Conservation (phyloP, 2,329 filamentous ascomycete genomes). For the Orbilia javanica region DNA sequence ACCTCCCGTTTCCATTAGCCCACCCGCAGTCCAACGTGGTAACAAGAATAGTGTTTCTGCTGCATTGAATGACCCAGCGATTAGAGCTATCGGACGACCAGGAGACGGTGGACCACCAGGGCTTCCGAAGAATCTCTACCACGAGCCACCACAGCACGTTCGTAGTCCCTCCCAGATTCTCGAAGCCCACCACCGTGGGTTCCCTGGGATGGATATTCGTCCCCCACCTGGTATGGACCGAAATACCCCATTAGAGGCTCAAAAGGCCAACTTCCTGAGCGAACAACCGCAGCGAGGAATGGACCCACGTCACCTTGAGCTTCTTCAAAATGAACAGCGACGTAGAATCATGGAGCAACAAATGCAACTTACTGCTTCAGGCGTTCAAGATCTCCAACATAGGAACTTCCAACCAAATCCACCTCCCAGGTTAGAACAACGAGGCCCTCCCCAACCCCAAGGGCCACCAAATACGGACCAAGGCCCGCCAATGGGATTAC, state of each 20-base stretch:
- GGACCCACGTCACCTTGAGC: conserved; percentile 51
- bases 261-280: conserved; percentile 24
- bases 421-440: conserved; percentile 53
- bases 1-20: conserved; percentile 48
- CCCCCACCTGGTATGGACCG: conserved; percentile 54
- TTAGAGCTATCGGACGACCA: conserved; percentile 42
- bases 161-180: conserved; percentile 53
- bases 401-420: conserved; percentile 50
- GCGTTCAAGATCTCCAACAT: conserved; percentile 37
- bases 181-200: conserved; percentile 49
- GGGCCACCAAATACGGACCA: conserved; percentile 44
- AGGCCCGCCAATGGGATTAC: conserved; percentile 54
- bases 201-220: conserved; percentile 53
- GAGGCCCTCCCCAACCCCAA: conserved; percentile 46
- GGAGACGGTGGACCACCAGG: conserved; percentile 46
- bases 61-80: conserved; percentile 43
- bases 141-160: conserved; percentile 52
- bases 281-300: conserved; percentile 47
- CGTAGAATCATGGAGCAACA: conserved; percentile 43
- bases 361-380: conserved; percentile 47
- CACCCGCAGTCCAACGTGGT: conserved; percentile 38
- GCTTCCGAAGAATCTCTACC: conserved; percentile 51
- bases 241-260: conserved; percentile 36
- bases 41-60: conserved; percentile 30
- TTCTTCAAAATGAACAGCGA: conserved; percentile 53